Conservation (phyloP, 164 flowering plant species). For the Cinnamomum micranthum region DNA sequence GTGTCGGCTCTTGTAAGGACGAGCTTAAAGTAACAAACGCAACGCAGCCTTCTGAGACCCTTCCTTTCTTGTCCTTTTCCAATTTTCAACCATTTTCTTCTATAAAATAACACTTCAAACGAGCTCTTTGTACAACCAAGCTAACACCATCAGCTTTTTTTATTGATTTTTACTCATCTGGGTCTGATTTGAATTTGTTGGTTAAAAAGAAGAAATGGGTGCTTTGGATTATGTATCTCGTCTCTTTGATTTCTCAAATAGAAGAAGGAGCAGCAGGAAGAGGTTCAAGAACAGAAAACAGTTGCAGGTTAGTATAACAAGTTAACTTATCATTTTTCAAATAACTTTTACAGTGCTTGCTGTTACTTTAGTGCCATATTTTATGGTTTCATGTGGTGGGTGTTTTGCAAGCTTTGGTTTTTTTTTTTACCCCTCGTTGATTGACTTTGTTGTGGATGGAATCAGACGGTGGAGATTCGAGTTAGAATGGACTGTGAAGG, state of each 20-base stretch:
- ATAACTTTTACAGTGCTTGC: not conserved
- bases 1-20: too few relatives aligned
- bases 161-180: not conserved
- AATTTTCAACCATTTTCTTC: too few relatives aligned
- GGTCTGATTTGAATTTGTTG: not conserved
- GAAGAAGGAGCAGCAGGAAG: slow-evolving; percentile 13
- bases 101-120: too few relatives aligned
- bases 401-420: not conserved
- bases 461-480: slow-evolving; percentile 90
- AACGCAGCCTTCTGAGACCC: too few relatives aligned
- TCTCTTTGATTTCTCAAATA: slow-evolving; percentile 22
- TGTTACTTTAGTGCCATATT: not conserved
- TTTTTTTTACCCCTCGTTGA: not conserved
- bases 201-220: slow-evolving; percentile 25
- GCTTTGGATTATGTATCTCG: slow-evolving; percentile 29
- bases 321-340: not conserved
- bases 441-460: not conserved
- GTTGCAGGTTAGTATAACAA: slow-evolving; percentile 25
- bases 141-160: too few relatives aligned
- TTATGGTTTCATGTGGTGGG: not conserved
- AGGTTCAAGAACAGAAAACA: slow-evolving; percentile 25
- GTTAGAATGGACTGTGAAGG: slow-evolving; percentile 93
- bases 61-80: too few relatives aligned
- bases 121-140: too few relatives aligned
- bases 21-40: not conserved